These are phyloP conservation scores for Talaromyces nanjingensis DNA, from an alignment of 495 filamentous ascomycete genomes.

Conservation along the genomic window DNA sequence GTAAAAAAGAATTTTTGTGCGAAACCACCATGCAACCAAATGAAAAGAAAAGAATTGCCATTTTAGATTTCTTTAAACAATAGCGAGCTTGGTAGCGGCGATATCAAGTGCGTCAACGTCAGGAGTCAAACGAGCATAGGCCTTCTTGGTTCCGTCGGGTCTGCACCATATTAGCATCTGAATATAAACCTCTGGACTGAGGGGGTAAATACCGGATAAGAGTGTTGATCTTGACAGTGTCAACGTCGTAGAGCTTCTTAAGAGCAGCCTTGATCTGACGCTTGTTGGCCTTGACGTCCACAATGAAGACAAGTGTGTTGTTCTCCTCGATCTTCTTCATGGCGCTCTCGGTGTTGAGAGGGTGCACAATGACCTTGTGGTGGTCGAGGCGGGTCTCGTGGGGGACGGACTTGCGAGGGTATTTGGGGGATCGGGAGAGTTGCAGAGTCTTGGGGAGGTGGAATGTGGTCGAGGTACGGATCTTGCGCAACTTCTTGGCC, in stretches of 20 bases:
- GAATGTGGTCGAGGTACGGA: conserved; percentile 89
- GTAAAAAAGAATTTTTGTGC: not conserved
- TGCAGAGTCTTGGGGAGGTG: conserved; percentile 93
- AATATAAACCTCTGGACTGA: too few species aligned
- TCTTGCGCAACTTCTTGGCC: conserved; percentile 85
- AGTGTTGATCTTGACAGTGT: conserved; percentile 97
- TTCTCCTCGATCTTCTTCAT: conserved; percentile 99
- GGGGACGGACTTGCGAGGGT: conserved; percentile 90
- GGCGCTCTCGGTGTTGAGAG: conserved; percentile 94
- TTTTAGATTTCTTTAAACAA: conserved; percentile 62
- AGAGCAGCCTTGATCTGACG: conserved; percentile 96
- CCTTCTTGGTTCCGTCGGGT: conserved; percentile 97
- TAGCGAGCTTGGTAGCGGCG: conserved; percentile 95
- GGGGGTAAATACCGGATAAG: conserved; percentile 67
- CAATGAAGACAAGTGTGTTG: conserved; percentile 98
- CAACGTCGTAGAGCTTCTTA: conserved; percentile 99
- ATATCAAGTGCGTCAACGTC: conserved; percentile 99
- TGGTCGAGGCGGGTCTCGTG: conserved; percentile 87
- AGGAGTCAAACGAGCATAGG: conserved; percentile 85
- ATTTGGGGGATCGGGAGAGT: conserved; percentile 87
- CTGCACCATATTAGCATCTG: conserved; percentile 37
- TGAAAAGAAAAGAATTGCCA: conserved; percentile 18
- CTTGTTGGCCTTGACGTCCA: conserved; percentile 98
- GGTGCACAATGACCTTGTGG: conserved; percentile 80
- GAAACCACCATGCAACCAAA: conserved; percentile 22